Evolutionary conservation across 2,329 filamentous ascomycete species (phyloP).

Genomic region (Penicillium hesseltinei): DNA sequence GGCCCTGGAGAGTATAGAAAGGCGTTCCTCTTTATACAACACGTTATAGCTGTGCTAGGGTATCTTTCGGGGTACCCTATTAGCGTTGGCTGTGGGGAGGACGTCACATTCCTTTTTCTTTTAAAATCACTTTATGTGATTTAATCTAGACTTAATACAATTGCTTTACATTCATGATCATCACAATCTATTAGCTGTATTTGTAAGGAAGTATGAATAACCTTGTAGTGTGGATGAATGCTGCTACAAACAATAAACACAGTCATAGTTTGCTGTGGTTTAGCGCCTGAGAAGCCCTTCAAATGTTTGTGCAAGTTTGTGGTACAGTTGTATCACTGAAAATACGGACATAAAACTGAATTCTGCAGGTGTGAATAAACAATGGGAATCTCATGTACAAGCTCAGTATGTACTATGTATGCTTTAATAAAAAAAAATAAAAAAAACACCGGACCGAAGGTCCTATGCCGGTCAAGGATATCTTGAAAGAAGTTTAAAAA

Average conservation of each 20-base stretch:
- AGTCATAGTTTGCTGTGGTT: no score
- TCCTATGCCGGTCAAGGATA: constrained; percentile 2
- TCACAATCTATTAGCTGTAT: no score
- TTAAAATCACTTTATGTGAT: neutral
- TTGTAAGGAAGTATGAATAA: no score
- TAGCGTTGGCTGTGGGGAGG: constrained; percentile 6
- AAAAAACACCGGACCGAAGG: neutral
- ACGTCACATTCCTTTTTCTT: constrained; percentile 5
- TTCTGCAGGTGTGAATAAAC: neutral
- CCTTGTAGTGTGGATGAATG: neutral
- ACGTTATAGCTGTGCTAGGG: constrained; percentile 14
- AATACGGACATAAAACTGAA: neutral
- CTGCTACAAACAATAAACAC: no score
- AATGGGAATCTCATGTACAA: constrained; percentile 7
- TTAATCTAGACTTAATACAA: neutral
- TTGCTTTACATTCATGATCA: neutral
- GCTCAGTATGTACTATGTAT: constrained; percentile 6
- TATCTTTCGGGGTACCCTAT: constrained; percentile 2
- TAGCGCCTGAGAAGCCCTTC: neutral
- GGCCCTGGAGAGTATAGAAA: constrained; percentile 23
- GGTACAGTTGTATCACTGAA: neutral
- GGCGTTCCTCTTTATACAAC: constrained; percentile 16
- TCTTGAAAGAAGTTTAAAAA: constrained; percentile 1
- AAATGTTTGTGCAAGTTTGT: neutral
- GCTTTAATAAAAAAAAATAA: neutral